Percentiles rank a stretch among this genome's conserved stretches.
These are phyloP conservation scores for Phytophthora macrochlamydospora DNA, from an alignment of 352 stramenopile species.

Conservation along the genomic window DNA sequence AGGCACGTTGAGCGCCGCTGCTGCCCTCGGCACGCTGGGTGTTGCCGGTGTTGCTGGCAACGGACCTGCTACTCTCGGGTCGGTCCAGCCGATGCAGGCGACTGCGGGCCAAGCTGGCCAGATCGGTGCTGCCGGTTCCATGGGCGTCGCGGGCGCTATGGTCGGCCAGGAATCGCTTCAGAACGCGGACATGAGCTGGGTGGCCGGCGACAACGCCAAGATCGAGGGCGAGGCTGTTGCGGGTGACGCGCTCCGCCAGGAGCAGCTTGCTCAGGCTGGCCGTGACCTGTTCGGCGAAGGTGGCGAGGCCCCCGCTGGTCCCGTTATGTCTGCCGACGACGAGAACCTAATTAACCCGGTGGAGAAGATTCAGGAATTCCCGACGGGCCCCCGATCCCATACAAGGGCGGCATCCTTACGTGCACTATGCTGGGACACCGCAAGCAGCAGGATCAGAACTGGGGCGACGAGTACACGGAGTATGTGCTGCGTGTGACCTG, in stretches of 20 bases:
- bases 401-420: constrained; percentile 90
- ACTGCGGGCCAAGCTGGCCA: constrained; percentile 74
- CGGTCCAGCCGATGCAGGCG: constrained; percentile 67
- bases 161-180: constrained; percentile 83
- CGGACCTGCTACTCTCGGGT: constrained; percentile 64
- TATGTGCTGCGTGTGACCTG: constrained; percentile 89
- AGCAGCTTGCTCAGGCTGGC: constrained; percentile 86
- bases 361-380: constrained; percentile 88
- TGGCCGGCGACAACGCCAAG: constrained; percentile 81
- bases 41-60: constrained; percentile 57
- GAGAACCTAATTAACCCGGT: constrained; percentile 89
- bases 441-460: constrained; percentile 91
- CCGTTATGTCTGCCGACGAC: constrained; percentile 86
- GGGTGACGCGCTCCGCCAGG: constrained; percentile 68
- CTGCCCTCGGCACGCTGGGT: constrained; percentile 60
- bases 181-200: constrained; percentile 86
- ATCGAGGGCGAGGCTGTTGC: constrained; percentile 80
- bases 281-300: constrained; percentile 87
- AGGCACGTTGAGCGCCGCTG: constrained; percentile 57
- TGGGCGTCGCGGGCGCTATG: constrained; percentile 74
- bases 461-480: constrained; percentile 91
- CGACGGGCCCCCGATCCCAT: constrained; percentile 90
- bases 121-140: constrained; percentile 75
- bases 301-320: constrained; percentile 73
- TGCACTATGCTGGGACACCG: constrained; percentile 89